Evolutionary conservation across 495 filamentous ascomycete species (phyloP).

Genomic region (Hypoxylon fragiforme): DNA sequence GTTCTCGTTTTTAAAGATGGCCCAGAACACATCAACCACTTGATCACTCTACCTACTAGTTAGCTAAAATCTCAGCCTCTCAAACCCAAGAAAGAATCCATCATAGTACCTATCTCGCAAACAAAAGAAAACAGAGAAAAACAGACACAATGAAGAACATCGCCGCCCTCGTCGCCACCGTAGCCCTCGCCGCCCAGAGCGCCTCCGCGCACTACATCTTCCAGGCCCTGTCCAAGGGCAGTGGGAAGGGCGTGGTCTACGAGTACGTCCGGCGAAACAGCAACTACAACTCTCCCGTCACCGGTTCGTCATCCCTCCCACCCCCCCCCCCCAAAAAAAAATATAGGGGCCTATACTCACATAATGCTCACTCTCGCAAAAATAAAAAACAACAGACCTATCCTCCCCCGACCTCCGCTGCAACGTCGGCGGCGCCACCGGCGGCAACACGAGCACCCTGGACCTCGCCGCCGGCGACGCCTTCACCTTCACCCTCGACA

Average conservation of each 20-base stretch:
- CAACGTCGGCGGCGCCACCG: conserved; percentile 58
- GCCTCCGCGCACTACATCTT: conserved; percentile 55
- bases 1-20: conserved; percentile 28
- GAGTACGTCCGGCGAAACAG: conserved; percentile 58
- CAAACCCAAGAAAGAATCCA: background rate
- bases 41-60: background rate
- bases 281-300: conserved; percentile 63
- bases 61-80: background rate
- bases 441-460: conserved; percentile 49
- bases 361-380: background rate
- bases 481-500: conserved; percentile 53
- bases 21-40: conserved; percentile 11
- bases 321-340: no score
- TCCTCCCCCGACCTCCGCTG: conserved; percentile 58
- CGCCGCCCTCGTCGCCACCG: conserved; percentile 34
- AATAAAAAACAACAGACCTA: conserved; percentile 38
- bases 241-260: conserved; percentile 48
- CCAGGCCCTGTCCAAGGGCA: conserved; percentile 51
- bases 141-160: conserved; percentile 42
- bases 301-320: conserved; percentile 29
- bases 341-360: no score
- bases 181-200: conserved; percentile 41
- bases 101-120: no score
- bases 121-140: no score
- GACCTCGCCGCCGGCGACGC: conserved; percentile 55